Evolutionary conservation across 78 protist species (phyloP), one percentile per base, ranked within the genome.

Genomic region (Cavenderia fasciculata): DNA sequence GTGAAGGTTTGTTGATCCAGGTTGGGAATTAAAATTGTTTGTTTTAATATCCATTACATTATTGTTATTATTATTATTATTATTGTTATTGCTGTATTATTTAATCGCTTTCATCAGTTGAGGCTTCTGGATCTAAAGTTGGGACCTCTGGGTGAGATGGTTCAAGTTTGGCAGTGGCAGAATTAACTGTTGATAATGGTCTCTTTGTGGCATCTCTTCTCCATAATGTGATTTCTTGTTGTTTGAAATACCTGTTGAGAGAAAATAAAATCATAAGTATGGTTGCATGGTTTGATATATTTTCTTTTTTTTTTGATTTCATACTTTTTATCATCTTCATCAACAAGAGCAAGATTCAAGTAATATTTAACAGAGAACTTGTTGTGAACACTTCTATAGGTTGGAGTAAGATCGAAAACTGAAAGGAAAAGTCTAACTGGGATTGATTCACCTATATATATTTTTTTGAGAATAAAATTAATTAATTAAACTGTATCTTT

Each of bases 381-480:
- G 78, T 96, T 97, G 93, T 96, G 82, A 46, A 96, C 95, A 52
- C 92, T 93, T 25, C 72, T 75, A 89, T 95, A 95, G 6, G 99
- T 96, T 47, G 99, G 99, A 4, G 99, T 96, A 29, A 98, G 92
- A 25, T 97, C 97, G 31, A 94, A 90, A 27, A 94, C 95, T 46
- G 85, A 43, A 25, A 98, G 93, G 95, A 97, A 98, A 21, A 98
- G 93, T 10, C 99, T 97, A 74, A 98, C 95, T 16, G 99, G 99
- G 12, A 98, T 94, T 36, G 96, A 46, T 62, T 98, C 98, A 23
- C 97, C 96, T 94, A 41, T 57, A n/a, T 69, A 25, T 72, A 11
- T 44, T 19, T 18, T 11, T 21, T 6, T 4, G 10, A 25, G 38
- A 31, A 31, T 33, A 21, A 7, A 63, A 27, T n/a, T 18, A 51